Conservation (phyloP, 345 rosid genomes). For the Schrenkiella parvula region DNA sequence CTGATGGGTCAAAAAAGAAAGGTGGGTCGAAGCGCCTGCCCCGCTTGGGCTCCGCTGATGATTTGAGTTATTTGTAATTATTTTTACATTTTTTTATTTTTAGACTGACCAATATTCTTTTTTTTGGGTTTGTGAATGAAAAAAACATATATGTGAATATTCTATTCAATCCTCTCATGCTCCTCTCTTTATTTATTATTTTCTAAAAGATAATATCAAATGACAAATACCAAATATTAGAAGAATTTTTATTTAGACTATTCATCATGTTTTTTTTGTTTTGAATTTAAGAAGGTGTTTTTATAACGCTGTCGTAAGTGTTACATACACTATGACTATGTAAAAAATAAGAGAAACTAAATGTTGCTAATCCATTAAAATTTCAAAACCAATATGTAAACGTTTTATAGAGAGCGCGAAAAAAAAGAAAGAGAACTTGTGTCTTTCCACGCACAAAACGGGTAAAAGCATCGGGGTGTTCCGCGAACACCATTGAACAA, state of each 20-base stretch:
- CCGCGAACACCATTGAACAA: conserved; percentile 35
- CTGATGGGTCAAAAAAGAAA: conserved; percentile 27
- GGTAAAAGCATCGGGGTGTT: conserved; percentile 31
- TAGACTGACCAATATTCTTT: neutral
- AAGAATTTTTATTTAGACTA: too few relatives aligned
- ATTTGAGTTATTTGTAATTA: conserved; percentile 31
- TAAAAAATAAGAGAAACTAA: too few relatives aligned
- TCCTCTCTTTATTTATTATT: too few relatives aligned
- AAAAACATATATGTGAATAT: neutral
- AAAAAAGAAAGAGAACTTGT: conserved; percentile 18
- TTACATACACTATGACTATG: too few relatives aligned
- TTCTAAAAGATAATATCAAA: too few relatives aligned
- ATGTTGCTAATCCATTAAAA: too few relatives aligned
- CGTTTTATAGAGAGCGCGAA: neutral
- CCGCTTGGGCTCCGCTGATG: conserved; percentile 30
- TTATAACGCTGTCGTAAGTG: too few relatives aligned
- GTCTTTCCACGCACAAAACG: conserved; percentile 26
- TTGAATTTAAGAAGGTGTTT: too few relatives aligned
- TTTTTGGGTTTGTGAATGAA: neutral
- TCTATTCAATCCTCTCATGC: neutral
- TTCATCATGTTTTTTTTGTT: too few relatives aligned
- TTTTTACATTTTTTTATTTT: neutral
- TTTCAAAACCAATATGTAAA: too few relatives aligned
- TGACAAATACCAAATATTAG: too few relatives aligned
- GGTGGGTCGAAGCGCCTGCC: conserved; percentile 1